Percentiles rank a stretch among this genome's conserved stretches.
phyloP scores from a whole-genome alignment of 345 rosid species.

The Luvunga scandens region DNA sequence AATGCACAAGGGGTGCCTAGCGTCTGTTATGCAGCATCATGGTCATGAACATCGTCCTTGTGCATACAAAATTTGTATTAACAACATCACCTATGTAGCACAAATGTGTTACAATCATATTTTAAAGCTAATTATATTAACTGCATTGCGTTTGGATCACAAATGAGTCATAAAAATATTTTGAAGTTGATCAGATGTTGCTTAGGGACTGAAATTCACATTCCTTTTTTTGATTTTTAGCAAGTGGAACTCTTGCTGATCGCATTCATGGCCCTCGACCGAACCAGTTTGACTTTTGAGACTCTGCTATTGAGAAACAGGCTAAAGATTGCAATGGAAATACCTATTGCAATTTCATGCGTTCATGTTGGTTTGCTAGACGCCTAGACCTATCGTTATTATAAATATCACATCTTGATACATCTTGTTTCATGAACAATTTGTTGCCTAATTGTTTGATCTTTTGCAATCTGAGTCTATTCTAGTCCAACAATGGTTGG shows the following conservation, averaged over 20 bases:
- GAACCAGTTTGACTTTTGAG: too few relatives aligned
- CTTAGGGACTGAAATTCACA: not conserved
- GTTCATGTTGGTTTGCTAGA: too few relatives aligned
- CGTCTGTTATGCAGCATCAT: conserved; percentile 8
- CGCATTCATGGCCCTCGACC: too few relatives aligned
- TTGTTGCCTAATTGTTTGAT: too few relatives aligned
- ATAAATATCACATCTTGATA: too few relatives aligned
- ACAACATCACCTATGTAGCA: conserved; percentile 1
- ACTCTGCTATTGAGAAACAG: too few relatives aligned
- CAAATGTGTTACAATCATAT: not conserved
- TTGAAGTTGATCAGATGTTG: not conserved
- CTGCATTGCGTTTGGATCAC: not conserved
- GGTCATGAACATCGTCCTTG: not conserved
- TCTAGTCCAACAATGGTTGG: conserved; percentile 5
- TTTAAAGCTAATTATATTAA: not conserved
- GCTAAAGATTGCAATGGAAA: too few relatives aligned
- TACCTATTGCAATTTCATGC: not conserved
- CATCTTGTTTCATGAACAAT: too few relatives aligned
- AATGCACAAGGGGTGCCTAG: not conserved
- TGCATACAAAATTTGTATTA: not conserved
- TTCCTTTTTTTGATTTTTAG: too few relatives aligned
- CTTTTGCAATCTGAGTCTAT: too few relatives aligned
- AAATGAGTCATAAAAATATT: too few relatives aligned
- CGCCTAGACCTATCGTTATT: too few relatives aligned
- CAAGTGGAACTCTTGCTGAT: not conserved